Evolutionary conservation across 2,329 filamentous ascomycete species (phyloP).

Genomic region (Colletotrichum sojae): DNA sequence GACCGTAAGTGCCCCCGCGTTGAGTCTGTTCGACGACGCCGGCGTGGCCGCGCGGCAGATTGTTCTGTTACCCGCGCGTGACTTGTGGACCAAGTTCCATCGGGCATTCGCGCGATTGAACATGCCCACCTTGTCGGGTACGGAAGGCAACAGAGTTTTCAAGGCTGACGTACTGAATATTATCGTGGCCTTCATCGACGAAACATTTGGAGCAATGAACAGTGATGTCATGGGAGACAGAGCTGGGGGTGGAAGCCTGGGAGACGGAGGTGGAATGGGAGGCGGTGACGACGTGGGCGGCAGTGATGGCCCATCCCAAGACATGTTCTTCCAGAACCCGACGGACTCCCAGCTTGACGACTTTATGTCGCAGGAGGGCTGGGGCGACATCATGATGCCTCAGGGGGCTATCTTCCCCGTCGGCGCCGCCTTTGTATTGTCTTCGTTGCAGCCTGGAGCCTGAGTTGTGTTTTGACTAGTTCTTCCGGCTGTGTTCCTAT

Average conservation of each 20-base stretch:
- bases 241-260: no score
- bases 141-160: background rate
- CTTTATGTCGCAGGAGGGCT: no score
- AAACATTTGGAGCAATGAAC: background rate
- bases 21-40: background rate
- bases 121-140: background rate
- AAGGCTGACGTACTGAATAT: background rate
- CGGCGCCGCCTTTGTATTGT: background rate
- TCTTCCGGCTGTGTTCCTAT: no score
- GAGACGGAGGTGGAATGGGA: background rate
- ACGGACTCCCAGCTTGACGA: background rate
- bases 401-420: background rate
- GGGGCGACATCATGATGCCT: background rate
- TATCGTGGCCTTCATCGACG: background rate
- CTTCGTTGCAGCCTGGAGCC: background rate
- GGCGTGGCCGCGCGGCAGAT: background rate
- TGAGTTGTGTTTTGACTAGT: background rate
- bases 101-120: background rate
- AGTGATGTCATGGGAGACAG: no score
- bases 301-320: background rate
- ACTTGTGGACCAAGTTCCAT: slow-evolving; percentile 1
- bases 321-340: background rate
- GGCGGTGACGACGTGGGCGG: background rate
- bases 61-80: background rate
- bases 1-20: background rate